phyloP scores from a whole-genome alignment of 2,329 filamentous ascomycete species.

The Ilyonectria mors-panacis region DNA sequence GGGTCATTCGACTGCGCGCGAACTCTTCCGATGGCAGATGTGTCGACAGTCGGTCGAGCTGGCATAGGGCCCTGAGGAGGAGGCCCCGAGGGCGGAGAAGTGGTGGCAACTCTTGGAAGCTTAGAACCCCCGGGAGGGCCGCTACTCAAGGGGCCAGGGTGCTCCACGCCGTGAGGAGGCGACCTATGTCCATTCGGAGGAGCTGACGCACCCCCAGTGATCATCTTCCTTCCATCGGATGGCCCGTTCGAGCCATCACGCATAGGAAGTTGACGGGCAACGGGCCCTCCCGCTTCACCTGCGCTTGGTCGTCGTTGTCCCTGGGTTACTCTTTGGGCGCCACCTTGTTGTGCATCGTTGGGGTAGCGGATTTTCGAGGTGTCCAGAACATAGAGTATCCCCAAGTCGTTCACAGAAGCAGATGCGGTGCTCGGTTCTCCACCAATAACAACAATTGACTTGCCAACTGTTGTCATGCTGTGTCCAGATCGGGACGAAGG shows the following conservation, averaged over 20 bases:
- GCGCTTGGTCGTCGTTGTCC: slow-evolving; percentile 60
- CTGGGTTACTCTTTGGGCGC: slow-evolving; percentile 57
- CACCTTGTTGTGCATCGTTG: slow-evolving; percentile 71
- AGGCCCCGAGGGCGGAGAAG: slow-evolving; percentile 62
- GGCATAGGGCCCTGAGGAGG: slow-evolving; percentile 70
- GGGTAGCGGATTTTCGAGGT: slow-evolving; percentile 98
- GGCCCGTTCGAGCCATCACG: slow-evolving; percentile 69
- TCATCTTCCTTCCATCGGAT: slow-evolving; percentile 64
- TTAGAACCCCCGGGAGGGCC: slow-evolving; percentile 55
- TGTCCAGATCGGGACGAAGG: slow-evolving; percentile 95
- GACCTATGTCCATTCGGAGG: slow-evolving; percentile 60
- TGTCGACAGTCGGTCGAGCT: slow-evolving; percentile 61
- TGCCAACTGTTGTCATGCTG: slow-evolving; percentile 96
- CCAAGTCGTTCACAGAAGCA: slow-evolving; percentile 85
- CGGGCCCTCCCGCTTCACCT: slow-evolving; percentile 50
- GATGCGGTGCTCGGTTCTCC: slow-evolving; percentile 94
- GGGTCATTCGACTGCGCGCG: slow-evolving; percentile 67
- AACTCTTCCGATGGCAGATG: slow-evolving; percentile 58
- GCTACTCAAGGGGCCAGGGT: slow-evolving; percentile 52
- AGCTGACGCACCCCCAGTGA: slow-evolving; percentile 48
- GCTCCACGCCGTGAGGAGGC: slow-evolving; percentile 58
- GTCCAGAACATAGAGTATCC: slow-evolving; percentile 91
- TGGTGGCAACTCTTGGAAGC: slow-evolving; percentile 50
- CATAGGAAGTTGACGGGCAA: slow-evolving; percentile 57
- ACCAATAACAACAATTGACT: slow-evolving; percentile 91